Base-by-base conservation (phyloP, 371 early-diverging fungal genomes). In the Globomyces sp. region DNA sequence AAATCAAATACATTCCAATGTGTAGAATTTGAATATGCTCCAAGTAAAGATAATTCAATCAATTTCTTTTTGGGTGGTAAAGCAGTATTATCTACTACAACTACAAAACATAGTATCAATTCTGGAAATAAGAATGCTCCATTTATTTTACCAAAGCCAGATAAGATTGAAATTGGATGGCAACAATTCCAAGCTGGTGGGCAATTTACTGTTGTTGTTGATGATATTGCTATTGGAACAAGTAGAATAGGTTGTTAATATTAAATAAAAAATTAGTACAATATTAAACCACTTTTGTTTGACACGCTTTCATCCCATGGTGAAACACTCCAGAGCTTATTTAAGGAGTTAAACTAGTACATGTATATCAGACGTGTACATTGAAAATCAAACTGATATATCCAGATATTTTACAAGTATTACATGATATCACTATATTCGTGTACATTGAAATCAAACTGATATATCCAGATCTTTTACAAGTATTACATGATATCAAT, bases 91-190 rank as follows among this genome's bases (percentile, higher is more conserved):
- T 24, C 52, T 24, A 34, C 52, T 51, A 11, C 52, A 5, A 24
- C 11, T 24, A 51, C 52, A 5, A 51, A 51, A 51, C 52, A 51
- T 51, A 51, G 52, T 13, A 51, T 51, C 34, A 11, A 51, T 51
- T 24, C 24, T 51, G 52, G 52, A 51, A 51, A 51, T 34, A 51
- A 51, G 52, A 13, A 51, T 51, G 52, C 52, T 1, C 52, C 52
- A 4, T 51, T 51, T 13, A 24, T 51, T 4, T 1, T 51, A 4
- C 52, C 52, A 24, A 51, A 51, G 34, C 24, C 52, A 11, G 34
- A 51, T 51, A 34, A 6, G 5, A 51, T 51, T 51, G 24, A 51
- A 51, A 24, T 51, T 51, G 52, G 52, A 2, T 51, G 52, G 52
- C 52, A 51, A 24, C 24, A 24, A 2, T 51, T 51, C 52, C 52